These are phyloP conservation scores for Paulownia fortunei DNA, from an alignment of 257 asterid genomes.

Conservation along the genomic window DNA sequence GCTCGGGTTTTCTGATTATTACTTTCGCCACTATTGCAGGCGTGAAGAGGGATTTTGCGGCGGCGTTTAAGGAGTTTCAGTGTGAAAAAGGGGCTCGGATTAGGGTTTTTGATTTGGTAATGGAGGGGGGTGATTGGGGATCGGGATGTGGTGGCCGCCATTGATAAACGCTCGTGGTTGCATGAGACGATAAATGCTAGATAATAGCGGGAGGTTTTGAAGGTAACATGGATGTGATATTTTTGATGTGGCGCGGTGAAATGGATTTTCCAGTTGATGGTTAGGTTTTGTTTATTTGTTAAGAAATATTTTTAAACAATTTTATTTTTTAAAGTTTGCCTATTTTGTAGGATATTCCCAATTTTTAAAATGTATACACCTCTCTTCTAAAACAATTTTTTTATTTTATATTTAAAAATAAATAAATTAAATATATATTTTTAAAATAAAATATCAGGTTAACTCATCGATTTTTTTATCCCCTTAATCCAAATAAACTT, in stretches of 20 bases:
- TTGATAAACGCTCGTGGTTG: constrained; percentile 32
- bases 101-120: constrained; percentile 37
- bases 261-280: background rate
- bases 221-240: background rate
- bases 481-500: too few species aligned
- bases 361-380: too few species aligned
- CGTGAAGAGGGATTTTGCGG: constrained; percentile 45
- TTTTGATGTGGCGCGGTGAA: background rate
- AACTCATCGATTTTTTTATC: too few species aligned
- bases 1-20: constrained; percentile 48
- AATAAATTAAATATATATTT: too few species aligned
- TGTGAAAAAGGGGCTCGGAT: constrained; percentile 31
- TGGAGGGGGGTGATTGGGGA: constrained; percentile 41
- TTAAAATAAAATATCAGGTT: too few species aligned
- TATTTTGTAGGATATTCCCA: too few species aligned
- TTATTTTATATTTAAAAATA: too few species aligned
- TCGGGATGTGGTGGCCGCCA: constrained; percentile 53
- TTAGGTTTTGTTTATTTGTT: too few species aligned
- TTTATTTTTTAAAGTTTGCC: too few species aligned
- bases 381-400: too few species aligned
- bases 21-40: constrained; percentile 36
- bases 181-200: constrained; percentile 2
- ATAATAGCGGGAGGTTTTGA: constrained; percentile 20
- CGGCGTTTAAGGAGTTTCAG: constrained; percentile 39
- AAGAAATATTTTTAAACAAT: too few species aligned